Evolutionary conservation across 495 filamentous ascomycete genomes (phyloP), one percentile per base, ranked within the genome.

Genomic region (Penicillium pulvis): DNA sequence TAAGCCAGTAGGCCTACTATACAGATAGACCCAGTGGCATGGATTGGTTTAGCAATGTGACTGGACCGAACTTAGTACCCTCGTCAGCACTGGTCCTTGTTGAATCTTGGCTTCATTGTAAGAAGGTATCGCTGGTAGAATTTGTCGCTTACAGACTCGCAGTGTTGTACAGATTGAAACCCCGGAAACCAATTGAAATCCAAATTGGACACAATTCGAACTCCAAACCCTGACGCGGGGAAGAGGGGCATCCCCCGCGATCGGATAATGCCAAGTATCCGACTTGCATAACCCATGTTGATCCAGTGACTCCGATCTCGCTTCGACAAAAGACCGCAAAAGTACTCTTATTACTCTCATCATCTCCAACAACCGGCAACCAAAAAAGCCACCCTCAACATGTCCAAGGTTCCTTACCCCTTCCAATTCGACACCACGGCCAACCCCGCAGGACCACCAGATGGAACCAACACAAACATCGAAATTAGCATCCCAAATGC

Each of bases 321-420:
- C 23, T n/a, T 24, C 20, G 12, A 47, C 1, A 4, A 24, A 47
- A 26, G 12, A 2, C 17, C 39, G 39, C 39, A 28, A 28, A 41
- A 16, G 14, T 8, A 17, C 2, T 5, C 7, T 7, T 17, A n/a
- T 17, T 14, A 5, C 6, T 17, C 16, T n/a, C 14, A n/a, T 4
- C 3, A 26, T 26, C 24, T 28, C 7, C 1, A 17, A 44, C 19
- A 45, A 23, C 10, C 20, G 14, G 10, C 20, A 47, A 47, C 28
- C 31, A 33, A 31, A 3, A 1, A 14, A 36, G 12, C 12, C 33
- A 51, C 14, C 39, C 33, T 8, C 39, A 17, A 17, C 39, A 63
- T 61, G 59, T 57, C 59, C 17, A 60, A 59, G 39, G 67, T 66
- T 23, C 65, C 71, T 31, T 74, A 73, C 57, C 73, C 73, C 1